phyloP scores from a whole-genome alignment of 352 stramenopile species.

The Phytophthora chlamydospora region DNA sequence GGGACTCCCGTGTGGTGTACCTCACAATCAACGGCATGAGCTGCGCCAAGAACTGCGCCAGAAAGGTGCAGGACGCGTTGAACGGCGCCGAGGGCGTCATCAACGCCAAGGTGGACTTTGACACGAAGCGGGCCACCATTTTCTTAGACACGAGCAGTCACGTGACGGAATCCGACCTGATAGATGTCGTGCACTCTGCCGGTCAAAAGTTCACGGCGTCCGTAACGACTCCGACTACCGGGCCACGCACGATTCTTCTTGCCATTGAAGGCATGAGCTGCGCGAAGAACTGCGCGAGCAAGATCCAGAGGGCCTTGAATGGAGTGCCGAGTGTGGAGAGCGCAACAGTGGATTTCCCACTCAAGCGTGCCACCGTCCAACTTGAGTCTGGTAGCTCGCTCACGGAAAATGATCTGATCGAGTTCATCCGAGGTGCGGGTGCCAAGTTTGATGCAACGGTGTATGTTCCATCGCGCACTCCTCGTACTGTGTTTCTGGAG shows the following conservation, averaged over 20 bases:
- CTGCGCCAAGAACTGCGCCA: conserved; percentile 74
- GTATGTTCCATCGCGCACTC: conserved; percentile 32
- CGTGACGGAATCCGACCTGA: conserved; percentile 65
- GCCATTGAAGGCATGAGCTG: conserved; percentile 81
- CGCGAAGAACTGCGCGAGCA: conserved; percentile 80
- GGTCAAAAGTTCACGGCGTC: conserved; percentile 71
- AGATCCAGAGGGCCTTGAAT: conserved; percentile 68
- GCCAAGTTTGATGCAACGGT: conserved; percentile 75
- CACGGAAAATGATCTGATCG: conserved; percentile 63
- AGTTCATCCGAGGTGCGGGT: conserved; percentile 49
- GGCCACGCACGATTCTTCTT: conserved; percentile 60
- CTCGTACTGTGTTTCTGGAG: conserved; percentile 54
- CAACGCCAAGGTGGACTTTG: conserved; percentile 80
- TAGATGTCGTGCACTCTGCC: conserved; percentile 62
- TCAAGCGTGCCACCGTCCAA: conserved; percentile 66
- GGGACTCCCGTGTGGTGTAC: conserved; percentile 76
- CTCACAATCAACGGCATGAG: conserved; percentile 81
- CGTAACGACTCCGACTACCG: conserved; percentile 42
- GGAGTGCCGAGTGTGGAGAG: conserved; percentile 55
- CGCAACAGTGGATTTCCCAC: conserved; percentile 69
- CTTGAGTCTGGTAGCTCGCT: conserved; percentile 57
- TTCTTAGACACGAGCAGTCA: conserved; percentile 77
- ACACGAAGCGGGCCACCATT: conserved; percentile 74
- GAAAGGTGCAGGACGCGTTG: conserved; percentile 78
- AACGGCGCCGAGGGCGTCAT: conserved; percentile 67